phyloP scores from a whole-genome alignment of 192 early-diverging fungal genomes.

The Linnemannia elongata region DNA sequence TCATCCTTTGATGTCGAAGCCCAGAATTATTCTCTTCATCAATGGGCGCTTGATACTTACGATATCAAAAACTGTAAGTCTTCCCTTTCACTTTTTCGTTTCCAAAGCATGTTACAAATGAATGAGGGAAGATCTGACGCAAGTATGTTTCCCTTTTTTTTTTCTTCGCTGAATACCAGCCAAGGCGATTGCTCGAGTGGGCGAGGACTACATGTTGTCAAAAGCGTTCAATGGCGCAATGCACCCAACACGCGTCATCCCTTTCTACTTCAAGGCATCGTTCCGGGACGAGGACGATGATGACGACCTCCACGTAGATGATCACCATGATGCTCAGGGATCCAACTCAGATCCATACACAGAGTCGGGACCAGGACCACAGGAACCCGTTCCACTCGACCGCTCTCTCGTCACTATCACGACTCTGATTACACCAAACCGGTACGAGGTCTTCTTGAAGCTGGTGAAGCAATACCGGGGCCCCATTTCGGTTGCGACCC shows the following conservation, averaged over 20 bases:
- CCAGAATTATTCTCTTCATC: conserved; percentile 33
- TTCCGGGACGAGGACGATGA: conserved; percentile 50
- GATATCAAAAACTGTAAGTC: conserved; percentile 44
- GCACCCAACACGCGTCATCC: conserved; percentile 70
- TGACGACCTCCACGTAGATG: conserved; percentile 37
- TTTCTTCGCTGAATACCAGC: conserved; percentile 9
- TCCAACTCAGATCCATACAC: not conserved
- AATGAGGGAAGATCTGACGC: not conserved
- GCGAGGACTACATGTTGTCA: conserved; percentile 68
- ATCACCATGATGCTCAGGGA: conserved; percentile 5
- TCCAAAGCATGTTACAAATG: not conserved
- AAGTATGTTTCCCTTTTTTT: not conserved
- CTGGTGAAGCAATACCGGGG: conserved; percentile 66
- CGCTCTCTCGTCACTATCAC: conserved; percentile 62
- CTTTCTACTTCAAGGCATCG: conserved; percentile 69
- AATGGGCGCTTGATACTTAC: conserved; percentile 37
- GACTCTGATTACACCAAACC: conserved; percentile 70
- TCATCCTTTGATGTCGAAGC: conserved; percentile 48
- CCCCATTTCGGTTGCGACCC: conserved; percentile 71
- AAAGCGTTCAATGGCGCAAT: conserved; percentile 71
- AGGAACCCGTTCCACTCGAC: conserved; percentile 34
- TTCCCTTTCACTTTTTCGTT: not conserved
- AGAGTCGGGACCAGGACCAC: not conserved
- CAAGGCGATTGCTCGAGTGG: conserved; percentile 28
- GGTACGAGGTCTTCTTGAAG: conserved; percentile 65